Evolutionary conservation across 2,329 filamentous ascomycete species (phyloP).

Genomic region (Aschersonia sp.): DNA sequence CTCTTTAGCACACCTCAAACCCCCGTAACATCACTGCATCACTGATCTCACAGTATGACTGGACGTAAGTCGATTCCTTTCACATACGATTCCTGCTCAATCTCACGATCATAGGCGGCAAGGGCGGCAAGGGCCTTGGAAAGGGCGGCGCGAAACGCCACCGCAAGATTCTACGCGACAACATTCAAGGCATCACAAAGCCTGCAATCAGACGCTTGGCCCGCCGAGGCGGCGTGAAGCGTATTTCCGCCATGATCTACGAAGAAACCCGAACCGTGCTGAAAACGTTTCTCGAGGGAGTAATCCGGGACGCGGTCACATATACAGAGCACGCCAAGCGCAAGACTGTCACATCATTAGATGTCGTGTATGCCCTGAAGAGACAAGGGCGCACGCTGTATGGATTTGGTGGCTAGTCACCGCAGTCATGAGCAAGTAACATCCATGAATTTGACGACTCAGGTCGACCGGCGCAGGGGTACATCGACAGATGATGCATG

Average conservation of each 20-base stretch:
- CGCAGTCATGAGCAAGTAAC: not conserved
- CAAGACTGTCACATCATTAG: slow-evolving; percentile 61
- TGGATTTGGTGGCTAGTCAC: slow-evolving; percentile 70
- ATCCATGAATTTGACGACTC: not conserved
- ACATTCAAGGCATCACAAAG: slow-evolving; percentile 99
- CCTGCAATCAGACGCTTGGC: slow-evolving; percentile 95
- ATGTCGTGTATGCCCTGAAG: slow-evolving; percentile 55
- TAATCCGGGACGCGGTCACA: slow-evolving; percentile 64
- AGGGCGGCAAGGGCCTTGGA: slow-evolving; percentile 94
- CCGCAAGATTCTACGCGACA: slow-evolving; percentile 97
- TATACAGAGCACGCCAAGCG: slow-evolving; percentile 72
- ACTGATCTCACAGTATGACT: slow-evolving; percentile 39
- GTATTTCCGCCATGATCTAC: slow-evolving; percentile 93
- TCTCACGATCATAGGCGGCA: slow-evolving; percentile 48
- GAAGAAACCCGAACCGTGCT: slow-evolving; percentile 65
- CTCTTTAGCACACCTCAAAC: slow-evolving; percentile 5
- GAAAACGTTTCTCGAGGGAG: slow-evolving; percentile 64
- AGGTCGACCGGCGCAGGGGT: no score
- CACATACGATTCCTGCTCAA: not conserved
- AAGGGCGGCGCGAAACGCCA: slow-evolving; percentile 98
- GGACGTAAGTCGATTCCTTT: slow-evolving; percentile 43
- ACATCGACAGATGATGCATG: no score
- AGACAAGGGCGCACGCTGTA: slow-evolving; percentile 64
- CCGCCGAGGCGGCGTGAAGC: slow-evolving; percentile 98
- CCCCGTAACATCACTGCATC: no score